Evolutionary conservation across 2,329 filamentous ascomycete genomes (phyloP), one percentile per base, ranked within the genome.

Genomic region (Diplodia mutila): DNA sequence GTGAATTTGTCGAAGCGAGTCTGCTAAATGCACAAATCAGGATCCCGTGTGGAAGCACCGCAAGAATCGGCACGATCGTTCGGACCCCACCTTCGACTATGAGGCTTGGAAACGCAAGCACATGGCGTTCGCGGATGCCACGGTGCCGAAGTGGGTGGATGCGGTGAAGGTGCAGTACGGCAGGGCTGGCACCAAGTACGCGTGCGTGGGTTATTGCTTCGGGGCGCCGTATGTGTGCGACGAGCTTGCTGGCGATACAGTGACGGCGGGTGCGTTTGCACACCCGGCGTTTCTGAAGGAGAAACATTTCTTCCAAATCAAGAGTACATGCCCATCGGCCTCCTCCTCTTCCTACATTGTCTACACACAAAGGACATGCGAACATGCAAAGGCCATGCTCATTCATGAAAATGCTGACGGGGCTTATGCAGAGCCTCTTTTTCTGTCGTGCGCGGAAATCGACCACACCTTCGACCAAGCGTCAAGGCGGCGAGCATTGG

Each of bases 271-370:
- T 1, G 84, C 83, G 0, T 83, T 86, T 72, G 84, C 82, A 0
- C 84, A 86, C 69, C 84, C 84, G 1, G 80, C 84, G 0, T 81
- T 83, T 68, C 70, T 86, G 53, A 84, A 82, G 55, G 82, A 85
- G 63, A 14, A 23, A 1, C 53, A 57, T 14, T 57, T 57, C 53
- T 9, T 4, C 7, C 32, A 39, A 2, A 39, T 57, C 53, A 42
- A 57, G 21, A 57, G 53, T 57, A 57, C 1, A 12, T 39, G 2
- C 1, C 2, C 9, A 11, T 34, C 16, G 14, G 14, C 2, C 2
- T 29, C 2, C 29, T 32, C 29, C 16, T 16, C 23, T n/a, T 32
- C n/a, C n/a, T n/a, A n/a, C n/a, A n/a, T n/a, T n/a, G n/a, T n/a
- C n/a, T n/a, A n/a, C n/a, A n/a, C n/a, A n/a, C n/a, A n/a, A n/a